Percentiles rank a stretch among this genome's conserved stretches.
These are phyloP conservation scores for Botrytis aclada DNA, from an alignment of 2,329 filamentous ascomycete genomes.

Conservation along the genomic window DNA sequence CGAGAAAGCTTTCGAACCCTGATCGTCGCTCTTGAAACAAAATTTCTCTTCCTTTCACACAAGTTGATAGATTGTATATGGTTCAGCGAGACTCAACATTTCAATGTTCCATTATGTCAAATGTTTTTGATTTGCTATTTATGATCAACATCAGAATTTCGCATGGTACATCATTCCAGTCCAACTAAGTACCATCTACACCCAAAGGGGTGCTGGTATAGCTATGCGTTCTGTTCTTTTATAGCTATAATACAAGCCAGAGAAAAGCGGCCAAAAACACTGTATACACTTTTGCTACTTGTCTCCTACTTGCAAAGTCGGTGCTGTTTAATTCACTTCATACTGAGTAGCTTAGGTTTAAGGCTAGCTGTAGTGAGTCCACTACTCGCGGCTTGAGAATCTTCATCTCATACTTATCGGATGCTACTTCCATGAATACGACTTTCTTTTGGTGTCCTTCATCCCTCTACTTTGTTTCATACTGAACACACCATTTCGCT, in stretches of 20 bases:
- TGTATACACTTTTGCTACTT: too few species aligned
- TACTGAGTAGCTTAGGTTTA: too few species aligned
- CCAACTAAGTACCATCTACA: not conserved
- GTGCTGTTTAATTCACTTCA: too few species aligned
- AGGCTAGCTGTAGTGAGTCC: too few species aligned
- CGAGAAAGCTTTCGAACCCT: not conserved
- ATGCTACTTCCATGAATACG: not conserved
- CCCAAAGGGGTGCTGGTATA: too few species aligned
- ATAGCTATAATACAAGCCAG: too few species aligned
- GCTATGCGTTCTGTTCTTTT: too few species aligned
- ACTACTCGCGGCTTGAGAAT: not conserved
- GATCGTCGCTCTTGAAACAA: not conserved
- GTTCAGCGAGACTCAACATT: not conserved
- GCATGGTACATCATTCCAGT: not conserved
- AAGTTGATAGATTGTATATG: not conserved
- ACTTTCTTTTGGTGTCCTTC: not conserved
- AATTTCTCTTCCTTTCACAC: not conserved
- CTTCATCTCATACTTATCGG: not conserved
- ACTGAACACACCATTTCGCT: not conserved
- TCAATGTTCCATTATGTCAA: not conserved
- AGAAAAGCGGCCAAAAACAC: too few species aligned
- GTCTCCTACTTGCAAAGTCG: too few species aligned
- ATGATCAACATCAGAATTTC: not conserved
- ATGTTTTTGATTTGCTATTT: not conserved
- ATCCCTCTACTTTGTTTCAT: not conserved